Evolutionary conservation across 768 basidiomycete genomes (phyloP), one percentile per base, ranked within the genome.

Genomic region (Rhodotorula sphaerocarpa): DNA sequence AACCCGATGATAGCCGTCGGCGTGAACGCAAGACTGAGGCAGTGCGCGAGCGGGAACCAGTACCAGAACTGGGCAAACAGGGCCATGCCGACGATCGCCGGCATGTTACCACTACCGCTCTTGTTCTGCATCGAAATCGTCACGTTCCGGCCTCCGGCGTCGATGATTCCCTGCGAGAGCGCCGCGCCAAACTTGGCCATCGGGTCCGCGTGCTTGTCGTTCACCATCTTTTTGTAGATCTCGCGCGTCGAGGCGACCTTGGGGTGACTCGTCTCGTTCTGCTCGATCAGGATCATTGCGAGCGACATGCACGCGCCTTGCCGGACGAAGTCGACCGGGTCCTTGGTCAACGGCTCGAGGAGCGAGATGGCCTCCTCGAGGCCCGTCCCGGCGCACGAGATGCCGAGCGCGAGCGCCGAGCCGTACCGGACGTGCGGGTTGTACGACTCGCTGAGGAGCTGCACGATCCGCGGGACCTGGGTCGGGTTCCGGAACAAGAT

Each of bases 21-120:
- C 59, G 89, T 86, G 76, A 99, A 96, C 3, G 92, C 86, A 67
- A 99, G 78, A 70, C 86, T 87, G 21, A 88, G 86, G 66, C 87
- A 90, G 72, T 96, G 92, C 20, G 91, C 90, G 31, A 97, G 79
- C 39, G 95, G 95, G 77, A 92, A 99, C 95, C 95, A 99, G 75
- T 97, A 97, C 95, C 95, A 99, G 78, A 99, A 97, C 75, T 99
- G 95, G 72, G 88, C 88, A 79, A 99, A 99, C 74, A 99, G 77
- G 23, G 87, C 84, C 87, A 97, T 91, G n/a, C 95, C 95, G 39
- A 97, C 90, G 66, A 97, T 88, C 4, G 93, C 90, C 50, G 82
- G 88, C 69, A 91, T 92, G 74, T 96, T 93, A 68, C 83, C 82
- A 69, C 86, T 91, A 14, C 95, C 95, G 3, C 90, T 90, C 63